Percentiles rank a stretch among this genome's conserved stretches.
phyloP scores from a whole-genome alignment of 2,329 filamentous ascomycete species.

The Dothistroma pini region DNA sequence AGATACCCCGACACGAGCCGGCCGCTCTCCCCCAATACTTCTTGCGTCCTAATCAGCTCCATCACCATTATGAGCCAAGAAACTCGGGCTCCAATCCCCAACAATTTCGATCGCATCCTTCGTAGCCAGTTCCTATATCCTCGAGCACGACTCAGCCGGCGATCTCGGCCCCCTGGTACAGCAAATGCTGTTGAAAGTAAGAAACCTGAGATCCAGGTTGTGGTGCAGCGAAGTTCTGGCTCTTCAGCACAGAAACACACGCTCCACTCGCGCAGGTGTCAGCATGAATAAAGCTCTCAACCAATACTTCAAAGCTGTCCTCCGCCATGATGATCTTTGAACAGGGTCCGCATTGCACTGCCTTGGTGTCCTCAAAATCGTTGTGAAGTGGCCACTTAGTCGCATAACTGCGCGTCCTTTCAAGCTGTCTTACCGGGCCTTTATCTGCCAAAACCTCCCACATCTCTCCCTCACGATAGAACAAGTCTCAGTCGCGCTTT shows the following conservation, averaged over 20 bases:
- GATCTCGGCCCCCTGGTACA: slow-evolving; percentile 2
- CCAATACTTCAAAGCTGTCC: not conserved
- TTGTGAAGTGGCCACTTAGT: not conserved
- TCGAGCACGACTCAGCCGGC: slow-evolving; percentile 11
- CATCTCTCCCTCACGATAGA: not conserved
- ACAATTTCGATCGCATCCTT: slow-evolving; percentile 12
- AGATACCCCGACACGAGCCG: too few relatives aligned
- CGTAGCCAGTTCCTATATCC: slow-evolving; percentile 11
- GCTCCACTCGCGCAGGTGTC: not conserved
- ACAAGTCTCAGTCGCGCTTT: not conserved
- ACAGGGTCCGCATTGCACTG: not conserved
- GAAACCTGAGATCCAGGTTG: slow-evolving; percentile 24
- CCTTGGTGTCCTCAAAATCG: not conserved
- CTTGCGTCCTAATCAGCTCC: not conserved
- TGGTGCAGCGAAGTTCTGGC: too few relatives aligned
- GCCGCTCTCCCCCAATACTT: too few relatives aligned
- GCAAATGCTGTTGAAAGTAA: not conserved
- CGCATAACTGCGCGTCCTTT: not conserved
- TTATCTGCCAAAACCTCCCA: not conserved
- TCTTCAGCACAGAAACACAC: not conserved
- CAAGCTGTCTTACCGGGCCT: not conserved
- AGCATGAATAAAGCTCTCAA: not conserved
- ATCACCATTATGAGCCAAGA: slow-evolving; percentile 15
- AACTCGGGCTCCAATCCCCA: slow-evolving; percentile 11
- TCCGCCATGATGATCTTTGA: too few relatives aligned